Conservation (phyloP, 106 monocot species). For the Vanilla planifolia region DNA sequence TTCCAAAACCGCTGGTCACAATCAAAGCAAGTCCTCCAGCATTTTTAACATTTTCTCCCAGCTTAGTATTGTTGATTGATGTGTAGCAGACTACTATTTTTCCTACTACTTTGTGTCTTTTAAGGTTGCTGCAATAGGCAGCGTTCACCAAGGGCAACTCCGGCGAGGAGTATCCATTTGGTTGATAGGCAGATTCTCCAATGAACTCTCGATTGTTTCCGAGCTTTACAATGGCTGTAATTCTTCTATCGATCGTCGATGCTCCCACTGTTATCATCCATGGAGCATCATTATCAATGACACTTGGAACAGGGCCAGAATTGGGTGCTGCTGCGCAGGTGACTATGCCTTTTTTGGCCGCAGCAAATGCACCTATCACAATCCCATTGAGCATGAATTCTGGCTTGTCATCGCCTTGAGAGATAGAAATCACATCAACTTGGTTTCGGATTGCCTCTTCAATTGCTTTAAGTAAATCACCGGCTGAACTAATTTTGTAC, state of each 20-base stretch:
- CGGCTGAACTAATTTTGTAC: slow-evolving; percentile 15
- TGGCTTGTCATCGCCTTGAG: background rate
- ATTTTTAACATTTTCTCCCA: slow-evolving; percentile 1
- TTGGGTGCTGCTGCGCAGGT: slow-evolving; percentile 41
- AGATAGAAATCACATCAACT: slow-evolving; percentile 27
- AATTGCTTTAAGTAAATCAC: slow-evolving; percentile 15
- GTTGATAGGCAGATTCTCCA: slow-evolving; percentile 26
- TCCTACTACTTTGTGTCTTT: background rate
- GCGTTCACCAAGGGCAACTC: background rate
- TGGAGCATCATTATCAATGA: slow-evolving; percentile 42
- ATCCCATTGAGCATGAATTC: slow-evolving; percentile 18
- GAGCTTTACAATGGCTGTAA: slow-evolving; percentile 21
- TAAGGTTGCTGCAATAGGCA: background rate
- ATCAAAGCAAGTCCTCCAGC: slow-evolving; percentile 31
- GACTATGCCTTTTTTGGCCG: slow-evolving; percentile 24
- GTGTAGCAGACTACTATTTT: background rate
- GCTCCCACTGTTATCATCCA: slow-evolving; percentile 55
- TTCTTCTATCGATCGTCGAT: slow-evolving; percentile 33
- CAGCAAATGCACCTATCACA: slow-evolving; percentile 31
- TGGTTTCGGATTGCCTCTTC: slow-evolving; percentile 42
- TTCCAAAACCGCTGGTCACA: background rate
- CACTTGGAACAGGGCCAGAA: slow-evolving; percentile 14
- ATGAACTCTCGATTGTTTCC: slow-evolving; percentile 14
- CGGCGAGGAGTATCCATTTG: background rate
- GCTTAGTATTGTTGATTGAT: background rate